Base-by-base conservation (phyloP, 1,284 basidiomycete genomes). In the Kalmanozyma brasiliensis region DNA sequence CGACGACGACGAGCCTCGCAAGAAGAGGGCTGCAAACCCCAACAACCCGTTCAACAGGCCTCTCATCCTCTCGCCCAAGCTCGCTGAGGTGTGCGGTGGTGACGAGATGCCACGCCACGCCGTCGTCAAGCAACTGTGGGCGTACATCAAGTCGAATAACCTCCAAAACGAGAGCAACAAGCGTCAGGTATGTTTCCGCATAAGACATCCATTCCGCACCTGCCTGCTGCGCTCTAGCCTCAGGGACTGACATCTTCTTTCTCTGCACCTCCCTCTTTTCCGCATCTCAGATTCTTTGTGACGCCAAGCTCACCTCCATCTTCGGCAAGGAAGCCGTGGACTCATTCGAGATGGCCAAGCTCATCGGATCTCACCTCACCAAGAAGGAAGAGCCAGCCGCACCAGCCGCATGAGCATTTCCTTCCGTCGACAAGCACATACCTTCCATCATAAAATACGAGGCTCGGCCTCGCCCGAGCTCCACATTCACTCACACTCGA, bases 81-180 rank as follows among this genome's bases (percentile, higher is more conserved):
- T 82, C 52, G 75, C 78, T 10, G 78, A 81, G 23, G 68, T 82
- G 8, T 82, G 79, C 37, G 79, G 78, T n/a, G 77, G 68, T 1
- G 52, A 69, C 35, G 76, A 77, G 82, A 84, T 91, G 59, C 90
- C 91, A 19, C 89, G 92, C 24, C 91, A 91, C n/a, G 91, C 92
- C 76, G 90, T 92, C 30, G 92, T 93, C 44, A 94, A 93, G 82
- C 87, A 88, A 60, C 83, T 94, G 4, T 94, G 92, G 92, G 87
- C 86, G 11, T 89, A 93, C 82, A 93, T 94, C 83, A 92, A 91
- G 80, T 85, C 79, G 10, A 87, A 91, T 66, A 84, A 88, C 30
- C 84, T 93, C 42, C 92, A 94, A 83, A 91, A 93, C 78, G 91
- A 92, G 4, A 80, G 79, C 8, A 91, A 93, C 83, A 89, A 86